These are phyloP conservation scores for Euphorbia pulcherrima DNA, from an alignment of 345 rosid genomes.

Conservation along the genomic window DNA sequence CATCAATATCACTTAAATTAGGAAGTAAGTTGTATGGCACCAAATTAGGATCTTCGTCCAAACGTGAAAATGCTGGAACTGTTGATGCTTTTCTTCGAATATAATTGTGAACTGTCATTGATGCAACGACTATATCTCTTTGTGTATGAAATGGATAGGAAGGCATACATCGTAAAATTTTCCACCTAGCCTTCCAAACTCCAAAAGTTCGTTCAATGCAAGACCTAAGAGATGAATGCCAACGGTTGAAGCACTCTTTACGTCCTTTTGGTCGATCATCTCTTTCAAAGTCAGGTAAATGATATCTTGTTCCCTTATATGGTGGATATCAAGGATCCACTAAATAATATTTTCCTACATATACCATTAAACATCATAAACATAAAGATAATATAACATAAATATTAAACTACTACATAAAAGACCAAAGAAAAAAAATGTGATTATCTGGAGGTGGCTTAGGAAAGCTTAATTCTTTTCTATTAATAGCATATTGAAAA, in stretches of 20 bases:
- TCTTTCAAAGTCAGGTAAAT: background rate
- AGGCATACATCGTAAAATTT: background rate
- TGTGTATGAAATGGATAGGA: background rate
- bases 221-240: background rate
- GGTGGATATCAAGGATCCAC: background rate
- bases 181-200: background rate
- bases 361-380: background rate
- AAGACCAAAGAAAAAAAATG: no score
- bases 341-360: background rate
- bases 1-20: no score
- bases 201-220: conserved; percentile 5
- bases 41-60: conserved; percentile 2
- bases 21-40: no score
- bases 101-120: background rate
- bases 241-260: background rate
- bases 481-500: background rate
- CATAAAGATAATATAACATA: background rate
- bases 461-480: background rate
- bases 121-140: background rate
- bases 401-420: background rate
- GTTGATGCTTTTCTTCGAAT: background rate
- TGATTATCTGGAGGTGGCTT: background rate
- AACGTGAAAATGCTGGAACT: background rate
- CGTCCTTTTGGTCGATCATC: background rate
- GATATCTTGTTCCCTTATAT: background rate